Conservation (phyloP, 192 early-diverging fungal genomes). For the Dimargaris cristalligena region DNA sequence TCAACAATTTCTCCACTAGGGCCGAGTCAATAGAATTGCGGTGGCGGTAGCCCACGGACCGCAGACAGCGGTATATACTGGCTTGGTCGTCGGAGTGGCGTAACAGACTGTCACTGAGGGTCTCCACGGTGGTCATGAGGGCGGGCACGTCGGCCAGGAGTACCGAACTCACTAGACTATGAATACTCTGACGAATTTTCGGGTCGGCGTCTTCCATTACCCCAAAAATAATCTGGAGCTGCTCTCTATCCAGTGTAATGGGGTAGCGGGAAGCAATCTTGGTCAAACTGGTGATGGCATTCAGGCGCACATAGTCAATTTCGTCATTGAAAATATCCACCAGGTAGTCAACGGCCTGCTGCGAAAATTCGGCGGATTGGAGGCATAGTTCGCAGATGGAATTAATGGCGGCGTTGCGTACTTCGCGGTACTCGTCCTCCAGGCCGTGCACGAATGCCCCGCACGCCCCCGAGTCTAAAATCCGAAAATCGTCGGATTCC, state of each 20-base stretch:
- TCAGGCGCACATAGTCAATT: slow-evolving; percentile 64
- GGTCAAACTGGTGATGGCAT: slow-evolving; percentile 56
- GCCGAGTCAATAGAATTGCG: slow-evolving; percentile 17
- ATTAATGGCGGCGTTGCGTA: slow-evolving; percentile 72
- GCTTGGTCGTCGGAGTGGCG: slow-evolving; percentile 50
- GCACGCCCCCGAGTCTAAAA: slow-evolving; percentile 66
- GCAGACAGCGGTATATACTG: slow-evolving; percentile 49
- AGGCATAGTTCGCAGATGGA: slow-evolving; percentile 64
- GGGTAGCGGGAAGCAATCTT: slow-evolving; percentile 41
- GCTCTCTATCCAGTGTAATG: slow-evolving; percentile 49
- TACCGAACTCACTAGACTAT: slow-evolving; percentile 51
- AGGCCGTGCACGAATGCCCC: slow-evolving; percentile 92
- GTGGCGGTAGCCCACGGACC: slow-evolving; percentile 45
- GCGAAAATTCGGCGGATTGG: slow-evolving; percentile 48
- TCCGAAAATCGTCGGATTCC: slow-evolving; percentile 41
- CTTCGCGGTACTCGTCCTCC: slow-evolving; percentile 86
- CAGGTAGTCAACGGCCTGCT: slow-evolving; percentile 59
- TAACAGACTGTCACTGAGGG: slow-evolving; percentile 42
- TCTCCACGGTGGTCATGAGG: slow-evolving; percentile 32
- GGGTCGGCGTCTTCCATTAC: slow-evolving; percentile 61
- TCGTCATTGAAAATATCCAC: slow-evolving; percentile 99
- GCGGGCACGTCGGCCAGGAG: slow-evolving; percentile 19
- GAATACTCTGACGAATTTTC: slow-evolving; percentile 48
- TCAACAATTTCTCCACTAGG: slow-evolving; percentile 38
- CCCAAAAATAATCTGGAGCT: slow-evolving; percentile 42